Percentiles rank a stretch among this genome's conserved stretches.
Conservation (phyloP, 1,284 basidiomycete species). For the Ceratobasidium sp. region DNA sequence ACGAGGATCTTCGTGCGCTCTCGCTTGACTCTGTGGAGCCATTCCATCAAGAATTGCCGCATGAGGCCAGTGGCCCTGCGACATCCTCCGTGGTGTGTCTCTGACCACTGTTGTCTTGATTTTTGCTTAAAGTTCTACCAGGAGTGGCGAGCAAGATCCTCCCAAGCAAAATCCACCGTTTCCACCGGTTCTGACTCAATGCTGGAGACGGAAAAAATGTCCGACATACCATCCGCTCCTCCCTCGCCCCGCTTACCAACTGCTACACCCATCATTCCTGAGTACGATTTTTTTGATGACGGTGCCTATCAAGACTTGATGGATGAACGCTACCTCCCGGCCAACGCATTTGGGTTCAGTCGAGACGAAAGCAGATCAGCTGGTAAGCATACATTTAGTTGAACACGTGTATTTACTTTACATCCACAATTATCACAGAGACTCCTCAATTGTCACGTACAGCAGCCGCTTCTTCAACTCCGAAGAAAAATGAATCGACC, state of each 20-base stretch:
- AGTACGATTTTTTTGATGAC: conserved; percentile 5
- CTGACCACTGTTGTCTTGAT: not conserved
- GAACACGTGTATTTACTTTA: not conserved
- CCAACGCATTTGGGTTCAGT: not conserved
- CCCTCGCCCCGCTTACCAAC: not conserved
- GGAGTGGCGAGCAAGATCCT: not conserved
- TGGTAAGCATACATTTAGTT: not conserved
- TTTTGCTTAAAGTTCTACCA: not conserved
- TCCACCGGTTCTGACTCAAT: not conserved
- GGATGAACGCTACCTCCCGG: not conserved
- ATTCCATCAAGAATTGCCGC: not conserved
- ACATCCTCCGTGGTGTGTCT: not conserved
- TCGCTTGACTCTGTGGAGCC: not conserved
- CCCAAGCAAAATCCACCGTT: not conserved
- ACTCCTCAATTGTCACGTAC: not conserved
- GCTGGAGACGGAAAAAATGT: not conserved
- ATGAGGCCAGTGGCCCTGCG: not conserved
- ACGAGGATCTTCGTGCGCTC: not conserved
- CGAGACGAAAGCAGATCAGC: too few relatives aligned
- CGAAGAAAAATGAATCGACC: not conserved
- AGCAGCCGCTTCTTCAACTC: not conserved
- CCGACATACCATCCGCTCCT: not conserved
- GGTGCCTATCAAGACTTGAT: not conserved
- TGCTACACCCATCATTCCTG: not conserved
- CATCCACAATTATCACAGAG: too few relatives aligned